Base-by-base conservation (phyloP, 192 early-diverging fungal species). In the Coemansia sp. region DNA sequence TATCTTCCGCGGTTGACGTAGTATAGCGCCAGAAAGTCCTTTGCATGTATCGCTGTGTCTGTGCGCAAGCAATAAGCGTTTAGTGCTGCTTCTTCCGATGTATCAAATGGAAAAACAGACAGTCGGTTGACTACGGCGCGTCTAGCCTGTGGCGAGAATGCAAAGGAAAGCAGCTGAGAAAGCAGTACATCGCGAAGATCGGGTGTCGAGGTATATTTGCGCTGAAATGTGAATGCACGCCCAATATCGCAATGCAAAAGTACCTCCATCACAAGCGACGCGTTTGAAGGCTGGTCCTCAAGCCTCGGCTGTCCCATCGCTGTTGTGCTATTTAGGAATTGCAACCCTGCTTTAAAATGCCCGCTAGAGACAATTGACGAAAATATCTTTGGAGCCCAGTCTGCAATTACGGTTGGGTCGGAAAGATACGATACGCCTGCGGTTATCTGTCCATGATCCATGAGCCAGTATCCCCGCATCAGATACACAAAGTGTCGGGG, bases 401-500 rank as follows among this genome's bases (percentile, higher is more conserved):
- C 77, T 5, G 77, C 78, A 32, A 72, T 65, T 13, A 84, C 83
- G 22, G 75, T 61, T 16, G 83, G 78, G 17, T 84, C 74, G 2
- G 78, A 63, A 19, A 84, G 75, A 40, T 71, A 76, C 4, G 78
- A 55, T 16, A 84, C 55, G 14, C 71, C 66, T 10, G 59, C 63
- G 5, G 53, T 55, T 2, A 59, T 63, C 40, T 81, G 74, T 2
- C 61, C 74, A n/a, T 84, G 83, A 59, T 84, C 83, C 69, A 84
- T 64, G 69, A 79, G 62, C 83, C 83, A 84, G 63, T 81, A 84
- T 17, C 78, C 83, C 9, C 74, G 72, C 58, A 81, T 70, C 51
- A 81, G 59, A 44, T 68, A 72, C 66, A 64, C 71, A 65, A 81
- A 81, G 50, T 83, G 76, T 42, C 70, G 68, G 5, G 81, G 81